phyloP scores from a whole-genome alignment of 2,329 filamentous ascomycete species.

The Botrytis galanthina region DNA sequence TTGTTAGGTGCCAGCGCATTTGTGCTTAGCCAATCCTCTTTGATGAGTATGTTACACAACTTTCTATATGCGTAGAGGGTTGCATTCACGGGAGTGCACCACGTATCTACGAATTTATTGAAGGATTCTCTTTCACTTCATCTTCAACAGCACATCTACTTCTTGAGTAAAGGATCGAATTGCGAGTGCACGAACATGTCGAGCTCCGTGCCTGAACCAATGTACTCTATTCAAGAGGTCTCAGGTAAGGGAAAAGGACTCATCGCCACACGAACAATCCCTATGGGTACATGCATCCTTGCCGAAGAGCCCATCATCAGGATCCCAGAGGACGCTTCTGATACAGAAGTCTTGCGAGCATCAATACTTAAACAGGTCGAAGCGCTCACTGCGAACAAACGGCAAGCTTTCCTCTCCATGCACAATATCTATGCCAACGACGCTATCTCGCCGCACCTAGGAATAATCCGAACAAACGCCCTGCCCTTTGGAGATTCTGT shows the following conservation, averaged over 20 bases:
- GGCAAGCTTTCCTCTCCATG: not conserved
- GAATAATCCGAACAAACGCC: not conserved
- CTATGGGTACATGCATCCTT: not conserved
- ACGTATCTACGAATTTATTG: not conserved
- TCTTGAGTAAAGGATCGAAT: not conserved
- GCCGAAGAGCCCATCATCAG: not conserved
- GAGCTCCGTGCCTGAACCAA: not conserved
- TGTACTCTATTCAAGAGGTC: not conserved
- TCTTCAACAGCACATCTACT: not conserved
- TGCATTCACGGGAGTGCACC: fast-evolving
- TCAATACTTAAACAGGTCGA: not conserved
- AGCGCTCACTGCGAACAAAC: not conserved
- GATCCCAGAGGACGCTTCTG: not conserved
- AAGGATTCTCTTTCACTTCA: not conserved
- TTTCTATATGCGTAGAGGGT: not conserved
- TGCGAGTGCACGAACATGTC: not conserved
- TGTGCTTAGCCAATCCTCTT: not conserved
- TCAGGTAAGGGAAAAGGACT: not conserved
- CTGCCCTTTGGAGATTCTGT: not conserved
- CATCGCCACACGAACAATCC: not conserved
- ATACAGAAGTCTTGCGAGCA: not conserved
- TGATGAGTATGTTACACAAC: not conserved
- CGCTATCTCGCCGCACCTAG: not conserved
- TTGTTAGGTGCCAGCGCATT: not conserved
- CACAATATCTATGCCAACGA: not conserved